A percentile compares a stretch with the other conserved stretches of the same genome.
These are phyloP conservation scores for Phytophthora citrophthora DNA, from an alignment of 352 stramenopile genomes.

Conservation along the genomic window DNA sequence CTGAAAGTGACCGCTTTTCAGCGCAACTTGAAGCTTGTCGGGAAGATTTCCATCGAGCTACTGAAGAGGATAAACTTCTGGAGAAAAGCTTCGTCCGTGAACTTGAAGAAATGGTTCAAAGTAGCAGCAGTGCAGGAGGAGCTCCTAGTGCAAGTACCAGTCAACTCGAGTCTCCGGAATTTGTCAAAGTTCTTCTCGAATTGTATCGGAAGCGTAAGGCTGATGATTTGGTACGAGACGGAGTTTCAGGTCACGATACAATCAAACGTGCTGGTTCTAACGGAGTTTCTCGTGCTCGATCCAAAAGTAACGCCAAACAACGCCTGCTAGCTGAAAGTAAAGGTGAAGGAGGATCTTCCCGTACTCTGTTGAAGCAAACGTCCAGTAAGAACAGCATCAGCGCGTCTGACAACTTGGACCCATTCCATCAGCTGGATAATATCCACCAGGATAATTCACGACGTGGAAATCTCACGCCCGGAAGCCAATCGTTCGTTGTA, in stretches of 20 bases:
- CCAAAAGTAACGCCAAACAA: slow-evolving; percentile 50
- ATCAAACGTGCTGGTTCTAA: slow-evolving; percentile 23
- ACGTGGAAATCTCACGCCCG: slow-evolving; percentile 7
- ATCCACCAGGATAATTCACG: slow-evolving; percentile 34
- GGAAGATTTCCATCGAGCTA: slow-evolving; percentile 69
- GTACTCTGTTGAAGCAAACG: slow-evolving; percentile 29
- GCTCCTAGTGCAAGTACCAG: slow-evolving; percentile 28
- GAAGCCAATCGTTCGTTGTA: slow-evolving; percentile 40
- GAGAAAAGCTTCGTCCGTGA: slow-evolving; percentile 73
- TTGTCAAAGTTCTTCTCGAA: slow-evolving; percentile 74
- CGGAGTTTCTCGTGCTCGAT: slow-evolving; percentile 10
- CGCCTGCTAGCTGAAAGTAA: slow-evolving; percentile 49
- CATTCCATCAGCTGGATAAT: slow-evolving; percentile 68
- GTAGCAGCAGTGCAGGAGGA: slow-evolving; percentile 11
- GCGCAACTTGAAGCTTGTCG: slow-evolving; percentile 56
- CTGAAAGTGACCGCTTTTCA: slow-evolving; percentile 58
- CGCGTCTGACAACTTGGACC: slow-evolving; percentile 70
- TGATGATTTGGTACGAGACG: slow-evolving; percentile 49
- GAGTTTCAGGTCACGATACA: slow-evolving; percentile 2
- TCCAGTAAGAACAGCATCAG: slow-evolving; percentile 29
- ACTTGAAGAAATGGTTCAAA: slow-evolving; percentile 73
- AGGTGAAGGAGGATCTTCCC: slow-evolving; percentile 40
- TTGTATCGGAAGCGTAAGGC: slow-evolving; percentile 79
- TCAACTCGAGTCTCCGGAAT: slow-evolving; percentile 53
- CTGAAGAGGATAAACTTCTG: slow-evolving; percentile 72